Base-by-base conservation (phyloP, 169 alveolate genomes). In the Plasmodium chabaudi region DNA sequence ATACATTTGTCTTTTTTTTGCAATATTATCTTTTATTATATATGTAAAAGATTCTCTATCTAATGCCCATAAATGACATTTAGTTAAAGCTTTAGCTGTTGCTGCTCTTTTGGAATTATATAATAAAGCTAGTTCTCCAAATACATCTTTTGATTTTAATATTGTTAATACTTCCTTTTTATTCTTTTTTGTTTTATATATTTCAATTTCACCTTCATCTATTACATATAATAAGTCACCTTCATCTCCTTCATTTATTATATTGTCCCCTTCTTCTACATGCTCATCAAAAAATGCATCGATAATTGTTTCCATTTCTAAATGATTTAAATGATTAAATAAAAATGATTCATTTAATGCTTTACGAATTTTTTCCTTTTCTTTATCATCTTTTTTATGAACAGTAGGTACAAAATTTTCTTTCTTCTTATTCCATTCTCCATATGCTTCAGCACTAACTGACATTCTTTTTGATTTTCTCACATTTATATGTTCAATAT, bases 41-140 rank as follows among this genome's bases (percentile, higher is more conserved):
- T 97, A 97, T 93, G 98, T 97, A 92, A 97, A 98, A 9, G 98
- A 95, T 53, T 95, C 96, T 89, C 99, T 94, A 92, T 97, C 99
- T 23, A 98, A 88, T 7, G 97, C 92, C 98, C 98, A 98, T 39
- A 97, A 92, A 74, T 92, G 79, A 55, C 97, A 94, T 51, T 96
- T 97, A 21, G 94, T 93, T 53, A 93, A 94, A 2, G 99, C 99
- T 34, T 75, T 93, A 13, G 98, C 98, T 7, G 99, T 94, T 21
- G 99, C 99, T 15, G 99, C 99, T 92, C 99, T 96, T 47, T 98
- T 99, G 9, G 98, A 95, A 92, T 98, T 98, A 93, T 98, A 98
- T 75, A 98, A 93, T 27, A 98, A 90, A 6, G 99, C 99, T n/a
- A 98, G 94, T 87, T 98, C 99, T 9, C 99, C 99, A 92, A 98